Conservation (phyloP, 2,329 filamentous ascomycete species). For the Pseudogymnoascus sp. region DNA sequence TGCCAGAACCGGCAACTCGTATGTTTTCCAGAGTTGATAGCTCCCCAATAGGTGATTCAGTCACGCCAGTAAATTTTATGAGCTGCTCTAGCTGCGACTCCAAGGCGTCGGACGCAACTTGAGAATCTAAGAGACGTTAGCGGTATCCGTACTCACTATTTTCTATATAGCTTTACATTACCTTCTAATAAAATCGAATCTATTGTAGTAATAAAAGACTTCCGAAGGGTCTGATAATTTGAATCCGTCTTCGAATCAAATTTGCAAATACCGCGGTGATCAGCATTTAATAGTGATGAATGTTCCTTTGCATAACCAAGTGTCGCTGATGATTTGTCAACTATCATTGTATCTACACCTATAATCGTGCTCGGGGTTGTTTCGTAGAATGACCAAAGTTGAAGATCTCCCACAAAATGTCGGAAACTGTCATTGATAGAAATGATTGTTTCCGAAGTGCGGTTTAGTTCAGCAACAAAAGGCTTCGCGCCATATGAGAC, state of each 20-base stretch:
- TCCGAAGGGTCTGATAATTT: constrained; percentile 16
- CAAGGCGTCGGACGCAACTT: background rate
- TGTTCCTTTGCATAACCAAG: constrained; percentile 26
- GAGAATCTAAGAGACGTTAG: background rate
- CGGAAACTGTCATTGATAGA: constrained; percentile 31
- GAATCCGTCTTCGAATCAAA: constrained; percentile 17
- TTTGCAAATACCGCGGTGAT: constrained; percentile 28
- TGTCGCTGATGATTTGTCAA: constrained; percentile 24
- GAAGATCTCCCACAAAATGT: constrained; percentile 21
- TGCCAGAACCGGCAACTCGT: background rate
- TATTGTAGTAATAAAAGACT: constrained; percentile 5
- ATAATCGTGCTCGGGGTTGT: constrained; percentile 21
- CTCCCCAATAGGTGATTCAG: background rate
- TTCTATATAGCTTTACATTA: background rate
- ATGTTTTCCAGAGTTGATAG: background rate
- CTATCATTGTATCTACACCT: constrained; percentile 14
- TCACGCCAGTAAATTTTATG: background rate
- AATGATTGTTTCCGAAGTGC: constrained; percentile 18
- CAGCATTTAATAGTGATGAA: constrained; percentile 19
- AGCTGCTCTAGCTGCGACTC: background rate
- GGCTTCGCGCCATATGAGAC: constrained; percentile 11
- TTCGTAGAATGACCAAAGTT: constrained; percentile 32
- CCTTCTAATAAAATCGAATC: background rate
- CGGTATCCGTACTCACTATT: background rate
- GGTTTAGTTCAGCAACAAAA: constrained; percentile 24